phyloP scores from a whole-genome alignment of 1,139 yeast species.

The Suhomyces panamericanus region DNA sequence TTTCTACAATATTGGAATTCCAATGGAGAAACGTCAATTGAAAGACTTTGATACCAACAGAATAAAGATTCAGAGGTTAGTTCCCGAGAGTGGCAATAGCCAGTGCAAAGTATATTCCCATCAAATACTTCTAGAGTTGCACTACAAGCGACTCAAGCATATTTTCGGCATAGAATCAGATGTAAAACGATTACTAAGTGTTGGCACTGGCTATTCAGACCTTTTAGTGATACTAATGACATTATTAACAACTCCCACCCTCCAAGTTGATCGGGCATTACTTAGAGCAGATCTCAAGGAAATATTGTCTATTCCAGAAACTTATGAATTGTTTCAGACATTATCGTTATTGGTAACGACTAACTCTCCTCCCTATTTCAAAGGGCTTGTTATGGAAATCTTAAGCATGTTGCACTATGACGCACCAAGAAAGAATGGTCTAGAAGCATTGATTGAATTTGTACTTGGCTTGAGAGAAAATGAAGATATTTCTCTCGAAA shows the following conservation, averaged over 20 bases:
- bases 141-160: conserved; percentile 34
- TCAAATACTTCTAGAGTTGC: conserved; percentile 28
- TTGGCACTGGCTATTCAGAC: conserved; percentile 76
- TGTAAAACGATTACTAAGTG: conserved; percentile 54
- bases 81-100: not conserved
- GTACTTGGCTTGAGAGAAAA: conserved; percentile 73
- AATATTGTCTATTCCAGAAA: conserved; percentile 43
- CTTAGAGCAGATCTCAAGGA: conserved; percentile 1
- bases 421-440: conserved; percentile 61
- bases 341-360: conserved; percentile 54
- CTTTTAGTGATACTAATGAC: conserved; percentile 58
- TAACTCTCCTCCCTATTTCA: conserved; percentile 36
- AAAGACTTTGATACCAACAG: conserved; percentile 40
- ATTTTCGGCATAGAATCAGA: conserved; percentile 47
- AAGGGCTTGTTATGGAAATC: conserved; percentile 40
- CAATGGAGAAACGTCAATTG: conserved; percentile 59
- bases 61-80: conserved; percentile 22
- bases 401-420: conserved; percentile 56
- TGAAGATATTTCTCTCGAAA: conserved; percentile 65
- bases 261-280: conserved; percentile 7
- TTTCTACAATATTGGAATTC: conserved; percentile 57
- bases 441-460: conserved; percentile 71
- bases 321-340: conserved; percentile 59
- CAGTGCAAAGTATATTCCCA: conserved; percentile 1
- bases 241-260: conserved; percentile 45